Percentiles rank a stretch among this genome's conserved stretches.
phyloP scores from a whole-genome alignment of 805 yeast species.

The Cyberlindnera maritima region DNA sequence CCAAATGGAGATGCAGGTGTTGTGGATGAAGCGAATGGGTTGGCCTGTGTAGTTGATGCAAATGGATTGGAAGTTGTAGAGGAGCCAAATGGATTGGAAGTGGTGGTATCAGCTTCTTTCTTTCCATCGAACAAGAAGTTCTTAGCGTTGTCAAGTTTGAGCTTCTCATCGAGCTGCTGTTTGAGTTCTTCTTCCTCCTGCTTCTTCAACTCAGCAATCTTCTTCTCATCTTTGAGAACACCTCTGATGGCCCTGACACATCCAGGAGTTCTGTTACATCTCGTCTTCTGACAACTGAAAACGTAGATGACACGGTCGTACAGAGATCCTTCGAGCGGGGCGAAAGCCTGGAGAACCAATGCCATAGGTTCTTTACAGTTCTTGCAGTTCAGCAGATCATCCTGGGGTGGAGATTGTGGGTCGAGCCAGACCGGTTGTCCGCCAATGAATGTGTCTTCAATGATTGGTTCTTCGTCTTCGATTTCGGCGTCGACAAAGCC shows the following conservation, averaged over 20 bases:
- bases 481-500: constrained; percentile 68
- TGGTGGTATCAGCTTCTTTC: constrained; percentile 33
- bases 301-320: constrained; percentile 83
- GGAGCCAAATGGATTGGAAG: constrained; percentile 19
- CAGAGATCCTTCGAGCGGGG: constrained; percentile 67
- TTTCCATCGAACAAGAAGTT: constrained; percentile 29
- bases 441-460: constrained; percentile 78
- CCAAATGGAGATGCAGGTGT: background rate
- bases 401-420: constrained; percentile 53
- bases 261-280: constrained; percentile 70
- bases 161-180: constrained; percentile 41
- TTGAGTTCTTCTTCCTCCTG: constrained; percentile 40
- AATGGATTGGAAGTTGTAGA: constrained; percentile 15
- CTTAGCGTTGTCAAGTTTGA: constrained; percentile 41
- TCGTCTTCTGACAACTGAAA: constrained; percentile 63
- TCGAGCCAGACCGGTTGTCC: constrained; percentile 75
- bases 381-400: constrained; percentile 55
- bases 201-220: constrained; percentile 38
- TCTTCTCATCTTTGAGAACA: constrained; percentile 54
- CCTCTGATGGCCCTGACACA: constrained; percentile 77
- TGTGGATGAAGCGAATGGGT: background rate
- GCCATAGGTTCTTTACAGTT: constrained; percentile 64
- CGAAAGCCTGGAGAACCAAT: constrained; percentile 72
- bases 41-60: background rate
- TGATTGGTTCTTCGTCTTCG: constrained; percentile 39